Conservation (phyloP, 129 eudicot species). For the Artemisia annua region DNA sequence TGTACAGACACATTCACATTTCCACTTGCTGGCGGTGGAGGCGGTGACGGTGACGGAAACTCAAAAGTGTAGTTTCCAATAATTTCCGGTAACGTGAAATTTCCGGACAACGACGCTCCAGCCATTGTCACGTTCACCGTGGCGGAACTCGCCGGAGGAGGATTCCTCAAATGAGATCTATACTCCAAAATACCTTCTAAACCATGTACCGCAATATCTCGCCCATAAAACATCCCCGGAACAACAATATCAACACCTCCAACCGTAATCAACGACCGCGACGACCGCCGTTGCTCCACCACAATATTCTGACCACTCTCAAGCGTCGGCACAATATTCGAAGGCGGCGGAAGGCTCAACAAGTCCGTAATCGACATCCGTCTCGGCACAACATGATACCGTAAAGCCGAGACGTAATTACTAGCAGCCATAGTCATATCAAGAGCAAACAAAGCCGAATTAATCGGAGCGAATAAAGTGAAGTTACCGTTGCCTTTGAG, state of each 20-base stretch:
- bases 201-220: constrained; percentile 57
- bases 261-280: constrained; percentile 28
- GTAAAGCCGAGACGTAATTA: constrained; percentile 49
- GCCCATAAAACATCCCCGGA: constrained; percentile 52
- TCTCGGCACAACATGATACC: constrained; percentile 48
- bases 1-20: no score
- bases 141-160: neutral
- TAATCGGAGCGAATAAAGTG: constrained; percentile 61
- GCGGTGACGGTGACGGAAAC: constrained; percentile 16
- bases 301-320: constrained; percentile 22
- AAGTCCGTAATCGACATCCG: constrained; percentile 46
- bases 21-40: constrained; percentile 12
- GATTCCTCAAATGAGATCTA: constrained; percentile 22
- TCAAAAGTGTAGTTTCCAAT: constrained; percentile 21
- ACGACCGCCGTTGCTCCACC: constrained; percentile 31
- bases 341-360: constrained; percentile 32
- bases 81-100: neutral
- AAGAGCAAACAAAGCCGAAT: constrained; percentile 51
- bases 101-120: neutral
- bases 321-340: constrained; percentile 36
- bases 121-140: neutral
- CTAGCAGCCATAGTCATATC: constrained; percentile 53
- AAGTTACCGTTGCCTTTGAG: constrained; percentile 40
- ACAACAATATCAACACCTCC: constrained; percentile 45
- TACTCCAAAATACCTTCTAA: constrained; percentile 43